Evolutionary conservation across 2,329 filamentous ascomycete genomes (phyloP).

Genomic region (Rachicladosporium sp.): DNA sequence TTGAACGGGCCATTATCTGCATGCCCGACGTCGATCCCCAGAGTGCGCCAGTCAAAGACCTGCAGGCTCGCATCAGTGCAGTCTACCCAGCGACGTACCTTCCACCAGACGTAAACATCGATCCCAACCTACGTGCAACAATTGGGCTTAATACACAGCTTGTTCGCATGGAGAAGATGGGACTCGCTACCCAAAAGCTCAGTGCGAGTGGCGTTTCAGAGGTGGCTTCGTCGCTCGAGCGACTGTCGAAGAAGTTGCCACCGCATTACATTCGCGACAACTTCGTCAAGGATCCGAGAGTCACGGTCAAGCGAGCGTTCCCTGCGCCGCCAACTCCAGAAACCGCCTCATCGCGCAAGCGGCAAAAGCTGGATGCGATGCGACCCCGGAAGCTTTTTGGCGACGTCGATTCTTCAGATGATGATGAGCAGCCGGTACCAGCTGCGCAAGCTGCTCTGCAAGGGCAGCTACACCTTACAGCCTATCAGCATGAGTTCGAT

Average conservation of each 20-base stretch:
- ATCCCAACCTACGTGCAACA: no score
- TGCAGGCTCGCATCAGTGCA: slow-evolving; percentile 40
- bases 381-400: background rate
- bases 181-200: no score
- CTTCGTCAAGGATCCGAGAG: slow-evolving; percentile 2
- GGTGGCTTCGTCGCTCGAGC: background rate
- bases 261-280: slow-evolving; percentile 6
- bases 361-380: background rate
- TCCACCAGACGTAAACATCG: slow-evolving; percentile 23
- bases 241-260: background rate
- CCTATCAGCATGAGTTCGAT: background rate
- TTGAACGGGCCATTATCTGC: slow-evolving; percentile 40
- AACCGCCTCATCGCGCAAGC: background rate
- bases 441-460: slow-evolving; percentile 3
- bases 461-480: background rate
- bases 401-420: background rate
- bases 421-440: slow-evolving; percentile 1
- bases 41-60: slow-evolving; percentile 33
- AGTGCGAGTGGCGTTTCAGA: no score
- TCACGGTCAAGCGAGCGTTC: slow-evolving; percentile 2
- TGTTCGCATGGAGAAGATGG: no score
- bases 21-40: slow-evolving; percentile 33
- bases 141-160: no score
- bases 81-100: slow-evolving; percentile 31
- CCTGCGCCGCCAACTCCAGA: background rate